These are phyloP conservation scores for Excoecaria cochinchinensis DNA, from an alignment of 345 rosid species.

Conservation along the genomic window DNA sequence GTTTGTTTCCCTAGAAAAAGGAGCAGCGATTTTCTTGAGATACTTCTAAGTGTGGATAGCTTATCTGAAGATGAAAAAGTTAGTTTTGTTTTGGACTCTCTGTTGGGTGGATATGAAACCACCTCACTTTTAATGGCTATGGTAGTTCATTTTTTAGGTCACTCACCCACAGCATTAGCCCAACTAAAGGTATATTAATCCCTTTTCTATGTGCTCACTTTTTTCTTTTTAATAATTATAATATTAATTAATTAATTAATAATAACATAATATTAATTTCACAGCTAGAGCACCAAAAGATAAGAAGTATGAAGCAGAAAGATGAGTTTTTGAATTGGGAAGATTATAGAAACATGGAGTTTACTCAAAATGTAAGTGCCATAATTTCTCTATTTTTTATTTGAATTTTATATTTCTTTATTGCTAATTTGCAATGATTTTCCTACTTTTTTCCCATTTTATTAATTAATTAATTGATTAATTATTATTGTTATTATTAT, in stretches of 20 bases:
- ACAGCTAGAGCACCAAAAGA: constrained; percentile 42
- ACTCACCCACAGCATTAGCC: constrained; percentile 34
- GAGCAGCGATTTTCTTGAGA: constrained; percentile 41
- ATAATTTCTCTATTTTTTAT: neutral
- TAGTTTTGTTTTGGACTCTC: constrained; percentile 52
- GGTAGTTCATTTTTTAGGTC: constrained; percentile 45
- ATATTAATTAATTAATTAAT: neutral
- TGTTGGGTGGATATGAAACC: constrained; percentile 64
- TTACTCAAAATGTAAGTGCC: constrained; percentile 45
- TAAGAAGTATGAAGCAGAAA: constrained; percentile 39
- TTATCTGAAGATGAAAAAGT: constrained; percentile 62
- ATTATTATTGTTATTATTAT: too few species aligned
- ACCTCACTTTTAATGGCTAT: constrained; percentile 47
- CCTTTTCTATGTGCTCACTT: neutral
- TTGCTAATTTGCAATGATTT: constrained; percentile 8
- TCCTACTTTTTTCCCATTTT: neutral
- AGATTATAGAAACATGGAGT: constrained; percentile 49
- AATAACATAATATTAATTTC: neutral
- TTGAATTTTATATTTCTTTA: neutral
- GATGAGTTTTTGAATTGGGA: constrained; percentile 50
- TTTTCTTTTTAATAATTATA: neutral
- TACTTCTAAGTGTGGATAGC: constrained; percentile 42
- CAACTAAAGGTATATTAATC: constrained; percentile 42
- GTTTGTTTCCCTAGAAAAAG: constrained; percentile 8
- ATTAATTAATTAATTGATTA: neutral